Conservation (phyloP, 2,329 filamentous ascomycete genomes). For the Geosmithia morbida region DNA sequence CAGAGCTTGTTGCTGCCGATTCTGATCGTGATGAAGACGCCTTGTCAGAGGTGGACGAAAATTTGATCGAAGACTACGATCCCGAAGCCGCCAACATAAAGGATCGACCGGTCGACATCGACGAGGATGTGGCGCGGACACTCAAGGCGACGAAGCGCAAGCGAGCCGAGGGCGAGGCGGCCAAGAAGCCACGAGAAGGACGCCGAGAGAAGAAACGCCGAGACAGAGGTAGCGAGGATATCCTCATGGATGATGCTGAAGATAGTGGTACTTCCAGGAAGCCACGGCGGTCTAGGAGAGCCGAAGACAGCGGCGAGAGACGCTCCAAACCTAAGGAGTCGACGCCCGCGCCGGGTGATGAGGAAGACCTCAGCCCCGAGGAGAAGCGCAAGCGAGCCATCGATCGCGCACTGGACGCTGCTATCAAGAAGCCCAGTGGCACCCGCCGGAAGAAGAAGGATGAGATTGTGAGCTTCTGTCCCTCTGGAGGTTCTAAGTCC, state of each 20-base stretch:
- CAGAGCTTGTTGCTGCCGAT: slow-evolving; percentile 23
- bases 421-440: slow-evolving; percentile 58
- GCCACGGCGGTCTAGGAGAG: slow-evolving; percentile 31
- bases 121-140: slow-evolving; percentile 49
- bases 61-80: slow-evolving; percentile 57
- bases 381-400: slow-evolving; percentile 74
- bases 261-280: slow-evolving; percentile 27
- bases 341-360: slow-evolving; percentile 49
- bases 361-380: slow-evolving; percentile 69
- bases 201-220: slow-evolving; percentile 51
- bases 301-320: slow-evolving; percentile 27
- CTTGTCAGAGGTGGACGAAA: slow-evolving; percentile 55
- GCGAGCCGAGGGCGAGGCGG: slow-evolving; percentile 45
- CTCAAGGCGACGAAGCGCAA: slow-evolving; percentile 53
- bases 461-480: slow-evolving; percentile 55
- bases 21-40: slow-evolving; percentile 43
- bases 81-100: slow-evolving; percentile 48
- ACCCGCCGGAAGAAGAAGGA: slow-evolving; percentile 68
- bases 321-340: slow-evolving; percentile 27
- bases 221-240: slow-evolving; percentile 33
- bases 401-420: slow-evolving; percentile 76
- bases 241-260: slow-evolving; percentile 30
- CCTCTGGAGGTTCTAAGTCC: not conserved
- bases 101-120: slow-evolving; percentile 50
- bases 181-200: slow-evolving; percentile 64